Conservation (phyloP, 2,329 filamentous ascomycete genomes). For the Xylaria sp. region DNA sequence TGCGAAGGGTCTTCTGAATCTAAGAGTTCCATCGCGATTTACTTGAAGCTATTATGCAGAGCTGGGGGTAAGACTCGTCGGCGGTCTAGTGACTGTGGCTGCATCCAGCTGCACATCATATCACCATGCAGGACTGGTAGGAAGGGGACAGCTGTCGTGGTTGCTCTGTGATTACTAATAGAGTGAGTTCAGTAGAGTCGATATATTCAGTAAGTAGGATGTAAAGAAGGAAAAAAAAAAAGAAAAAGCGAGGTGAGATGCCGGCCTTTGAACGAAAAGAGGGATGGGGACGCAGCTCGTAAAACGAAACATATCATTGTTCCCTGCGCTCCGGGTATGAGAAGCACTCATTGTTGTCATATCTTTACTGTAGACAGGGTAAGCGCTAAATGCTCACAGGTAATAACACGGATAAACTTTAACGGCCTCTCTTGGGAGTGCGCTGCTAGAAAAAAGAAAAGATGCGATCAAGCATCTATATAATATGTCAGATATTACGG, state of each 20-base stretch:
- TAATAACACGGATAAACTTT: background rate
- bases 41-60: background rate
- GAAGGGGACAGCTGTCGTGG: background rate
- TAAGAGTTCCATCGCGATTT: background rate
- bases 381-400: background rate
- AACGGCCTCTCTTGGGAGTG: conserved; percentile 1
- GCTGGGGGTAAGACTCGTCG: background rate
- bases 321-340: too few relatives aligned
- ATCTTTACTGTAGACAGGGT: background rate
- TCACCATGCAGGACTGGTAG: conserved; percentile 6
- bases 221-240: background rate
- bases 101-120: conserved; percentile 12
- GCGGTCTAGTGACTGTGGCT: conserved; percentile 10
- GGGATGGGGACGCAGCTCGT: background rate
- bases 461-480: background rate
- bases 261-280: background rate
- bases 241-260: background rate
- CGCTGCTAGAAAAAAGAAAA: background rate
- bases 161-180: background rate
- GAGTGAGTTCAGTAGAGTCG: background rate
- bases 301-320: background rate
- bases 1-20: background rate
- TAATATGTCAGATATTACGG: too few relatives aligned
- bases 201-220: too few relatives aligned
- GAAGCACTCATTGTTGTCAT: background rate